Base-by-base conservation (phyloP, 1,139 yeast species). In the Hemisphaericaspora subhashii region DNA sequence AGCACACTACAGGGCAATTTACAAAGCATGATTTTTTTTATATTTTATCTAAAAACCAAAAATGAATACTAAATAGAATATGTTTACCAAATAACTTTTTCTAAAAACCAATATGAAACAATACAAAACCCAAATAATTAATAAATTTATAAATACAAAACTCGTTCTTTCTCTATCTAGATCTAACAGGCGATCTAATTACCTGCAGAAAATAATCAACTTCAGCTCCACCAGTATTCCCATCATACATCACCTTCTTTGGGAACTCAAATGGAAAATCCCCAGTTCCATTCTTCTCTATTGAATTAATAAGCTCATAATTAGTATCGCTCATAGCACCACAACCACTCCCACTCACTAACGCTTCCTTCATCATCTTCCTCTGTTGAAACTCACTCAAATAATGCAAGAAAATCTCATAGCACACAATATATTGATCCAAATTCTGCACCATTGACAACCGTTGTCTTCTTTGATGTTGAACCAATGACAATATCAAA, bases 361-460 rank as follows among this genome's bases (percentile, higher is more conserved):
- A 20, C 23, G 9, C 23, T 20, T 20, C 23, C 9, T 20, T 20
- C 6, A 20, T 23, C 8, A 2, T 7, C 13, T 24, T 3, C n/a
- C 12, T 16, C 9, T 16, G 5, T 9, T 29, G 18, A 3, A 20
- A 17, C 9, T 26, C 25, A 5, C 46, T 40, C 40, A 65, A 50
- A 44, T 64, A 69, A 36, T 55, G 48, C 30, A 68, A 45, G 18
- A 71, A 50, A 21, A 69, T 53, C 42, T 71, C 76, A 50, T 71
- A 71, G 49, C 76, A 68, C 13, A 63, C 66, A 22, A 71, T 61
- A 46, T 56, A 71, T 51, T 71, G 77, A 47, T 66, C 73, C 40
- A 70, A 60, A 46, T 68, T 71, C 43, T 71, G 77, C 12, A 71
- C 75, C 77, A 72, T 72, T 10, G 72, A 62, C 17, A 72, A 60